phyloP scores from a whole-genome alignment of 2,329 filamentous ascomycete genomes.

The Fusarium sp. region DNA sequence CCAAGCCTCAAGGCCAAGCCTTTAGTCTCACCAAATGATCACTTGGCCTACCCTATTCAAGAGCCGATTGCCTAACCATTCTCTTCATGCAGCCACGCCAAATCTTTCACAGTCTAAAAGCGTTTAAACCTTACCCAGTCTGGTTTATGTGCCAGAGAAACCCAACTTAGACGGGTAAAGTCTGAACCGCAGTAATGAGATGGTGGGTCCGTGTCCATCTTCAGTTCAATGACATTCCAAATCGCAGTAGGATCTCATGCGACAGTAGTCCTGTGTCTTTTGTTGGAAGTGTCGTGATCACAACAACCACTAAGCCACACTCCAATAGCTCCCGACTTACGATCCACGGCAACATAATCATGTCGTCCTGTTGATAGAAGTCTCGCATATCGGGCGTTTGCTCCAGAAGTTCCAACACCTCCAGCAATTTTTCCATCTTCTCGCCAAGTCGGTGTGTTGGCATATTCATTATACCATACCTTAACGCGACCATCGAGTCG shows the following conservation, averaged over 20 bases:
- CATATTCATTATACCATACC: conserved; percentile 27
- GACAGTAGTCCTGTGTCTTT: conserved; percentile 4
- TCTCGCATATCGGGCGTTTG: conserved; percentile 16
- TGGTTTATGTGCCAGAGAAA: background rate
- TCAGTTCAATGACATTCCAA: background rate
- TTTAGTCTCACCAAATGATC: no score
- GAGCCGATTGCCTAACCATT: no score
- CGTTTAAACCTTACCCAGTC: background rate
- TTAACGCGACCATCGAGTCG: conserved; percentile 10
- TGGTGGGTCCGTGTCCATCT: background rate
- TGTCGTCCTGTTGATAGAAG: background rate
- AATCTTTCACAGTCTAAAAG: no score
- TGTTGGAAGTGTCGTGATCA: conserved; percentile 1
- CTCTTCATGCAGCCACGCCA: no score
- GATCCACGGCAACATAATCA: conserved; percentile 27
- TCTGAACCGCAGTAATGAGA: background rate
- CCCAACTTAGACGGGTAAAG: no score
- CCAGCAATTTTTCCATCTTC: conserved; percentile 7
- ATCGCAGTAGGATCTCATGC: background rate
- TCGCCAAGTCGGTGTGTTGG: conserved; percentile 8
- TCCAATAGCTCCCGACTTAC: conserved; percentile 8
- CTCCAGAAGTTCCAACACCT: conserved; percentile 12
- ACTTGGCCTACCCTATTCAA: no score
- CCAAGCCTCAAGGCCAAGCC: no score
- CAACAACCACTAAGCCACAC: conserved; percentile 27